phyloP scores from a whole-genome alignment of 345 rosid species.

The Linum tenue region DNA sequence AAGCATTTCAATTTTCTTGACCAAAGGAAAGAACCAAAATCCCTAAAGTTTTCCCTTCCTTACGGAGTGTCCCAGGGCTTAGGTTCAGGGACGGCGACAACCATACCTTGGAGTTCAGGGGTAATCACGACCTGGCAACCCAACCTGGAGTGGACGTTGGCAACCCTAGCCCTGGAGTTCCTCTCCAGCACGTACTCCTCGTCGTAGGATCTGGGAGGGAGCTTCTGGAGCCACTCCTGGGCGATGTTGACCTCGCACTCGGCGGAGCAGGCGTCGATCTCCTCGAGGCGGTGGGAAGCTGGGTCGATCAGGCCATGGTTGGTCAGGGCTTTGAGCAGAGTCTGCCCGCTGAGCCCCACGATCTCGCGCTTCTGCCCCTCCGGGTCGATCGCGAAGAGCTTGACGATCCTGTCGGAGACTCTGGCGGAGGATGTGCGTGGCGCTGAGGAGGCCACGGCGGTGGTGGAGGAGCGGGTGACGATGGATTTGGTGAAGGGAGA shows the following conservation, averaged over 20 bases:
- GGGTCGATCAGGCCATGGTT: conserved; percentile 81
- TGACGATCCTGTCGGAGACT: conserved; percentile 85
- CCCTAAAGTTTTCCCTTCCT: conserved; percentile 8
- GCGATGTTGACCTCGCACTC: conserved; percentile 99
- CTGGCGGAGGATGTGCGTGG: conserved; percentile 43
- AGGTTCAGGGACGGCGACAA: conserved; percentile 91
- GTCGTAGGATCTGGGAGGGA: conserved; percentile 80
- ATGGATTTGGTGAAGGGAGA: conserved; percentile 36
- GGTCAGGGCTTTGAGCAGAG: conserved; percentile 68
- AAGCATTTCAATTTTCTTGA: neutral
- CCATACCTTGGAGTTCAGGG: conserved; percentile 87
- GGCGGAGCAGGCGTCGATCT: conserved; percentile 96
- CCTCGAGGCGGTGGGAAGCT: conserved; percentile 81
- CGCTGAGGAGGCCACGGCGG: conserved; percentile 22
- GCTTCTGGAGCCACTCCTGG: conserved; percentile 83
- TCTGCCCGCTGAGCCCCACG: conserved; percentile 76
- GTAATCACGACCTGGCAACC: conserved; percentile 87
- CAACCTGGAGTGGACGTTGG: conserved; percentile 82
- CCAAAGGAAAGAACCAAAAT: neutral
- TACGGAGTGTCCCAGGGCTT: conserved; percentile 97
- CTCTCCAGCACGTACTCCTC: conserved; percentile 84
- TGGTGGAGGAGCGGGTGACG: conserved; percentile 33
- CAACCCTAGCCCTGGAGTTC: conserved; percentile 70
- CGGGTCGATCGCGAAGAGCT: conserved; percentile 70
- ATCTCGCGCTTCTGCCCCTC: conserved; percentile 68